phyloP scores from a whole-genome alignment of 495 filamentous ascomycete species.

The Articulospora tetracladia region DNA sequence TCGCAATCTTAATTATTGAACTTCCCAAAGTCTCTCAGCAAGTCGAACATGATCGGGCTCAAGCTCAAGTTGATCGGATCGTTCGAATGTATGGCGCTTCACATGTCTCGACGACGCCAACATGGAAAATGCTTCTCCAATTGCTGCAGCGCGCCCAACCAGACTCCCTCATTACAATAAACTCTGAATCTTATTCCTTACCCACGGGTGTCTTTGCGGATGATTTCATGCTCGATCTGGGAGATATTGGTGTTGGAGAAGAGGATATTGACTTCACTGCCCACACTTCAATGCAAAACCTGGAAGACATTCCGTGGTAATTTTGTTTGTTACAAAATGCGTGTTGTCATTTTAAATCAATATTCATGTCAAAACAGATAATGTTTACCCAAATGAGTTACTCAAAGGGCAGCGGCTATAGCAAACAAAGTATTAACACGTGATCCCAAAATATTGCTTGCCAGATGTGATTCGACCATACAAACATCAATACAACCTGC shows the following conservation, averaged over 20 bases:
- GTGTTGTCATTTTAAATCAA: neutral
- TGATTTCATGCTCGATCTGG: neutral
- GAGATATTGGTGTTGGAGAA: neutral
- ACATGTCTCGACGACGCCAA: slow-evolving; percentile 4
- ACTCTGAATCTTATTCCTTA: neutral
- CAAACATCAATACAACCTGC: too few relatives aligned
- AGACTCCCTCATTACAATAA: neutral
- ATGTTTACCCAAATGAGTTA: too few relatives aligned
- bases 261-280: neutral
- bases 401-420: too few relatives aligned
- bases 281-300: neutral
- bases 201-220: neutral
- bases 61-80: slow-evolving; percentile 10
- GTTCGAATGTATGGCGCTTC: too few relatives aligned
- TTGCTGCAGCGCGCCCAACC: neutral
- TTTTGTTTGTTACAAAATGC: neutral
- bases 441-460: too few relatives aligned
- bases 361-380: too few relatives aligned
- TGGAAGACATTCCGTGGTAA: neutral
- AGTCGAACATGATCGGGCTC: slow-evolving; percentile 12
- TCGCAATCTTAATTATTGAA: slow-evolving; percentile 12
- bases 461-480: too few relatives aligned
- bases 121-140: slow-evolving; percentile 10
- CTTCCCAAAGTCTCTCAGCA: slow-evolving; percentile 6
- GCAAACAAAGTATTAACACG: too few relatives aligned